A percentile compares a stretch with the other conserved stretches of the same genome.
Evolutionary conservation across 1,139 yeast genomes (phyloP).

Genomic region (Pichia sp.): DNA sequence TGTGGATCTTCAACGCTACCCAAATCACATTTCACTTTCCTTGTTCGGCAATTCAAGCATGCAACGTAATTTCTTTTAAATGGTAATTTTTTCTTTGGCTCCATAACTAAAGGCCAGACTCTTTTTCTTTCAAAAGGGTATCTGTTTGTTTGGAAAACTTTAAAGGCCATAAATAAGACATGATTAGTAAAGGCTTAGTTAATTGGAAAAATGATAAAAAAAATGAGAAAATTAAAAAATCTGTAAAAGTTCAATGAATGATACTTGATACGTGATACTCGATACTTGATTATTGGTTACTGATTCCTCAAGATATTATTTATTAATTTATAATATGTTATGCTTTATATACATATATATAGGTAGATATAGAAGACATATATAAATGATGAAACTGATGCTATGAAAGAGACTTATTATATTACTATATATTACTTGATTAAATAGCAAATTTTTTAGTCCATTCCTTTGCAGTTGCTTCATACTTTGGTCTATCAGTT

Average conservation of each 20-base stretch:
- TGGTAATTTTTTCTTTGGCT: conserved; percentile 11
- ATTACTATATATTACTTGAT: conserved; percentile 6
- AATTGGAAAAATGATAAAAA: no score
- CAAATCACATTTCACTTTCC: conserved; percentile 80
- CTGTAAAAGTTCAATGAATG: no score
- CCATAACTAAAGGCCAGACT: not conserved
- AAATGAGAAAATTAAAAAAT: no score
- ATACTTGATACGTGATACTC: no score
- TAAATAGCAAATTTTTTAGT: conserved; percentile 95
- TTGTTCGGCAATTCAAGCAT: conserved; percentile 72
- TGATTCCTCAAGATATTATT: no score
- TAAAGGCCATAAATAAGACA: no score
- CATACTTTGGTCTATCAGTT: conserved; percentile 90
- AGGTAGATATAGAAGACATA: not conserved
- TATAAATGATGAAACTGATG: not conserved
- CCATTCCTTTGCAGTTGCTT: conserved; percentile 98
- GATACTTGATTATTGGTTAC: no score
- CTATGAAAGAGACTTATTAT: not conserved
- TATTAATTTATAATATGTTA: not conserved
- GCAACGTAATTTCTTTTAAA: conserved; percentile 71
- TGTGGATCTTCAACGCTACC: conserved; percentile 70
- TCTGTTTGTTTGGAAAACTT: no score
- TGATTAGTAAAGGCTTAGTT: no score
- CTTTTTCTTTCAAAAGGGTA: no score
- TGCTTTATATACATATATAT: not conserved